Evolutionary conservation across 352 stramenopile species (phyloP).

Genomic region (Pythium sukuiense): DNA sequence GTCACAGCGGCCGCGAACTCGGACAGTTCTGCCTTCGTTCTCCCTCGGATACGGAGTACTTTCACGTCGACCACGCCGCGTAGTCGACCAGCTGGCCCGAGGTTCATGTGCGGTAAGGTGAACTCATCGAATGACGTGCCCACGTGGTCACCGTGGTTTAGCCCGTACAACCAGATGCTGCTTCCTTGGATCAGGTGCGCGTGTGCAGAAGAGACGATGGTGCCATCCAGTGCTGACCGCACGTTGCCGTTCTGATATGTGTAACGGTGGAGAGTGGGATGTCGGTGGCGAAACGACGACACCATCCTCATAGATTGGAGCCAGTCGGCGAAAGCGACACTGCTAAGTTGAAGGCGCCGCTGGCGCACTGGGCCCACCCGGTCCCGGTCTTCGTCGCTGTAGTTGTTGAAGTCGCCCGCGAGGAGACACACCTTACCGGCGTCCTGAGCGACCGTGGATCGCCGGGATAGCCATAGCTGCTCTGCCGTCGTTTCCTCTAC

Average conservation of each 20-base stretch:
- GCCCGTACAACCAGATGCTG: not conserved
- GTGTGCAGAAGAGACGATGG: not conserved
- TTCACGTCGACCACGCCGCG: not conserved
- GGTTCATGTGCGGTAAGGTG: not conserved
- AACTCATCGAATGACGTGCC: not conserved
- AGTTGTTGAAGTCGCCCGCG: constrained; percentile 2
- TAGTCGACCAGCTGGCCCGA: not conserved
- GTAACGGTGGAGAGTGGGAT: not conserved
- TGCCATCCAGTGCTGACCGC: not conserved
- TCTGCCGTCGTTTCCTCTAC: not conserved
- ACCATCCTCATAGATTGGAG: not conserved
- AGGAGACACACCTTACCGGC: not conserved
- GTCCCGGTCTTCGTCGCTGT: not conserved
- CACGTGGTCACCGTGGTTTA: not conserved
- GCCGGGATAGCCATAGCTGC: not conserved
- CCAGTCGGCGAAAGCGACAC: not conserved
- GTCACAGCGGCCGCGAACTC: not conserved
- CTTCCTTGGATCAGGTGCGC: no score
- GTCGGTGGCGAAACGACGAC: not conserved
- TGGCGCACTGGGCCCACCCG: not conserved
- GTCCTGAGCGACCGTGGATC: not conserved
- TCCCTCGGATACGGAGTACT: not conserved
- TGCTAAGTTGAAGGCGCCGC: not conserved
- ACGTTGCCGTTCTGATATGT: not conserved
- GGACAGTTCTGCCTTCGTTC: not conserved